Percentiles rank a stretch among this genome's conserved stretches.
phyloP scores from a whole-genome alignment of 2,329 filamentous ascomycete genomes.

The Tolypocladium cylindrosporum region DNA sequence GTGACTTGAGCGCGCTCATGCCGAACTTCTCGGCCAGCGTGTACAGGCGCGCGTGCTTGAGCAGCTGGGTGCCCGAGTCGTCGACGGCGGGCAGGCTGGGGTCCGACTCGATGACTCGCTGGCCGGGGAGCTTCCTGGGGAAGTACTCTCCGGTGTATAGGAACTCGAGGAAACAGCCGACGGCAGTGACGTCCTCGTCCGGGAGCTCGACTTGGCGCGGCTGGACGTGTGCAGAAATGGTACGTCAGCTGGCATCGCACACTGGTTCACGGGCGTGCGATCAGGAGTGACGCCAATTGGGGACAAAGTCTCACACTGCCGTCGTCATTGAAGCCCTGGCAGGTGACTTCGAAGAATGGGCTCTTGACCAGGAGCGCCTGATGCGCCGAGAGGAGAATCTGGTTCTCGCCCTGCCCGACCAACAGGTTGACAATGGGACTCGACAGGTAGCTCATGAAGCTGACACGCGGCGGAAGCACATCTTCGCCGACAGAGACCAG shows the following conservation, averaged over 20 bases:
- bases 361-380: slow-evolving; percentile 66
- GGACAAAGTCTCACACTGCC: slow-evolving; percentile 41
- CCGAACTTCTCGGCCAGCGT: slow-evolving; percentile 76
- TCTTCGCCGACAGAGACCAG: slow-evolving; percentile 28
- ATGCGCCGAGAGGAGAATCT: slow-evolving; percentile 65
- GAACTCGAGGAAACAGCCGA: slow-evolving; percentile 30
- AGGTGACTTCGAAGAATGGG: slow-evolving; percentile 60
- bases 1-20: slow-evolving; percentile 56
- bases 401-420: slow-evolving; percentile 48
- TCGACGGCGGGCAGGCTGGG: slow-evolving; percentile 56
- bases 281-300: not conserved
- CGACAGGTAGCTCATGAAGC: slow-evolving; percentile 50
- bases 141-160: slow-evolving; percentile 50
- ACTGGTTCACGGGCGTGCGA: not conserved
- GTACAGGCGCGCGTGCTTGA: slow-evolving; percentile 84
- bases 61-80: slow-evolving; percentile 69
- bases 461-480: slow-evolving; percentile 23
- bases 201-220: slow-evolving; percentile 58
- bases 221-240: slow-evolving; percentile 12
- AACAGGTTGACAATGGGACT: slow-evolving; percentile 60
- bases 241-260: not conserved
- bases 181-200: slow-evolving; percentile 22
- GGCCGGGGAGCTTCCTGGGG: slow-evolving; percentile 53
- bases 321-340: slow-evolving; percentile 50
- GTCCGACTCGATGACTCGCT: slow-evolving; percentile 61